These are phyloP conservation scores for Hymenoscyphus occultus DNA, from an alignment of 2,329 filamentous ascomycete genomes.

Conservation along the genomic window DNA sequence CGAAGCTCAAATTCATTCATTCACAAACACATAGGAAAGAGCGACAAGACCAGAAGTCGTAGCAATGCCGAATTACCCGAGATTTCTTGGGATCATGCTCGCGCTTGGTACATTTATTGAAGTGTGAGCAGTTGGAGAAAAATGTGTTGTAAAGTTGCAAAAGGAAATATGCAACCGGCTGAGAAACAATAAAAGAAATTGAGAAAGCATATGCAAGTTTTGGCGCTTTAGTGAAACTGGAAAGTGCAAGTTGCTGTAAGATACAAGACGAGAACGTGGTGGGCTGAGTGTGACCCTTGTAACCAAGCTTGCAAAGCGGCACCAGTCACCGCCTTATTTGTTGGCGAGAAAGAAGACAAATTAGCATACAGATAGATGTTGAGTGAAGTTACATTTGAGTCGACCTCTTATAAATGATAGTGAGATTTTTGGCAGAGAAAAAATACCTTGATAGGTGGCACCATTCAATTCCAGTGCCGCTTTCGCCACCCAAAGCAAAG, in stretches of 20 bases:
- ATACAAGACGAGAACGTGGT: neutral
- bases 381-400: neutral
- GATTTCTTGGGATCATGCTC: neutral
- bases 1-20: neutral
- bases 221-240: neutral
- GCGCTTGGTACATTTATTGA: neutral
- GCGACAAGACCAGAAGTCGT: neutral
- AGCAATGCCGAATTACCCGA: neutral
- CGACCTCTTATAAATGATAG: neutral
- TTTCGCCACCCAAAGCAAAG: neutral
- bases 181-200: neutral
- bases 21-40: neutral
- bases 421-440: neutral
- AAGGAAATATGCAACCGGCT: neutral
- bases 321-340: neutral
- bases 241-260: neutral
- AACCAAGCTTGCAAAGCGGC: neutral
- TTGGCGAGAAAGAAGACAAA: neutral
- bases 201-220: neutral
- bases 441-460: neutral
- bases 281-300: neutral
- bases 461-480: neutral
- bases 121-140: neutral
- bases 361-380: neutral
- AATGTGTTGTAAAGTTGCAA: neutral